phyloP scores from a whole-genome alignment of 352 stramenopile species.

The Blastocystis sp. region DNA sequence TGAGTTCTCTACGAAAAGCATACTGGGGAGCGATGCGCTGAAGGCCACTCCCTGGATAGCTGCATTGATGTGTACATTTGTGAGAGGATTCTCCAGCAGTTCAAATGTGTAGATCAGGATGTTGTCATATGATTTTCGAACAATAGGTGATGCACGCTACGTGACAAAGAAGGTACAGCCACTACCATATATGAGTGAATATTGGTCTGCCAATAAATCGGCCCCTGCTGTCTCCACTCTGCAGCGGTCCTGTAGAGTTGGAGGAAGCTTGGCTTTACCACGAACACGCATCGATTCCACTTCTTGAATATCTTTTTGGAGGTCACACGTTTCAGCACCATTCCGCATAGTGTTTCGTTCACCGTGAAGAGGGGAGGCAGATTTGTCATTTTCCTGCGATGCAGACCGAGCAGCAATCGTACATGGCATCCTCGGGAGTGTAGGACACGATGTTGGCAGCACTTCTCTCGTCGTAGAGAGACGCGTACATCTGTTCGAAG shows the following conservation, averaged over 20 bases:
- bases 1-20: not conserved
- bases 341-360: conserved; percentile 46
- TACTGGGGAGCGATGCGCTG: conserved; percentile 27
- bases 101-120: conserved; percentile 61
- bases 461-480: not conserved
- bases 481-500: conserved; percentile 37
- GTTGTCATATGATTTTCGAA: conserved; percentile 60
- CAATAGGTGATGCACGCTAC: conserved; percentile 36
- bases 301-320: conserved; percentile 63
- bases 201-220: conserved; percentile 62
- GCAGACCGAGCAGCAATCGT: not conserved
- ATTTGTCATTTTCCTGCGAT: not conserved
- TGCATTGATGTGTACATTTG: conserved; percentile 40
- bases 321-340: conserved; percentile 44
- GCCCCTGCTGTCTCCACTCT: conserved; percentile 13
- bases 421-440: conserved; percentile 1
- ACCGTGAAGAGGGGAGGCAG: conserved; percentile 44
- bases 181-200: conserved; percentile 60
- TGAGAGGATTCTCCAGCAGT: conserved; percentile 49
- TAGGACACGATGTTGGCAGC: not conserved
- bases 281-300: conserved; percentile 62
- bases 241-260: conserved; percentile 40
- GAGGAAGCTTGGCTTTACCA: conserved; percentile 55
- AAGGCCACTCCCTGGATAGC: conserved; percentile 53
- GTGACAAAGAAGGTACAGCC: not conserved